phyloP scores from a whole-genome alignment of 192 early-diverging fungal species.

The Fimicolochytrium jonesii region DNA sequence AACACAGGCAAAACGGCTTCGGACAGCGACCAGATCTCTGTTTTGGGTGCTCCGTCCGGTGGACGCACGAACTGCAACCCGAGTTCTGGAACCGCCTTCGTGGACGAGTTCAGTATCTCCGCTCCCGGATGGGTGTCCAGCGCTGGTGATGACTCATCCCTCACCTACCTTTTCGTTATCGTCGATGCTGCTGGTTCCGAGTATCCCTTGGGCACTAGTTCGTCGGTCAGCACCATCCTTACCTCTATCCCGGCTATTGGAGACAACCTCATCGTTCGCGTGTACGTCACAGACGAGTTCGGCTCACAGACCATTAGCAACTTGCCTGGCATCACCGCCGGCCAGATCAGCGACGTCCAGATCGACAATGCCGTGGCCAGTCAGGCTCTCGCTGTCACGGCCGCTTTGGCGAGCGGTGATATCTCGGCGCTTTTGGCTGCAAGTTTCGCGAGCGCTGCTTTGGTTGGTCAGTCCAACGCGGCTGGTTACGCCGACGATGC shows the following conservation, averaged over 20 bases:
- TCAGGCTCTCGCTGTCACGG: not conserved
- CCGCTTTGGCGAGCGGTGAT: not conserved
- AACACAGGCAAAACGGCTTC: not conserved
- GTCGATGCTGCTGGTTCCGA: not conserved
- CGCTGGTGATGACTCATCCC: not conserved
- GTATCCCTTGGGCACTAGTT: not conserved
- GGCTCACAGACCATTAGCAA: not conserved
- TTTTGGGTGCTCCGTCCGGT: not conserved
- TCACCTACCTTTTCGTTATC: not conserved
- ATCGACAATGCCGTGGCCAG: not conserved
- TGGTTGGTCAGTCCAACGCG: not conserved
- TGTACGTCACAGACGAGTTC: not conserved
- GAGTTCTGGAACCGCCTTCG: constrained; percentile 1
- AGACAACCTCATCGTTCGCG: not conserved
- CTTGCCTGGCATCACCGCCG: not conserved
- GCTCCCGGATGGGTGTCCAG: not conserved
- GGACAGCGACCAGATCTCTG: not conserved
- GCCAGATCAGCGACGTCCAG: not conserved
- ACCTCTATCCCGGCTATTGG: too few relatives aligned
- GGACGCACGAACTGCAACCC: not conserved
- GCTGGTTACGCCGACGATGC: not conserved
- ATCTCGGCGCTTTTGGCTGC: not conserved
- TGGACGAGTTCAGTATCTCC: not conserved
- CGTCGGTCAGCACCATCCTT: not conserved
- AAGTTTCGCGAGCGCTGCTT: not conserved